A percentile compares a stretch with the other conserved stretches of the same genome.
Evolutionary conservation across 352 stramenopile genomes (phyloP).

Genomic region (Phytopythium vexans): DNA sequence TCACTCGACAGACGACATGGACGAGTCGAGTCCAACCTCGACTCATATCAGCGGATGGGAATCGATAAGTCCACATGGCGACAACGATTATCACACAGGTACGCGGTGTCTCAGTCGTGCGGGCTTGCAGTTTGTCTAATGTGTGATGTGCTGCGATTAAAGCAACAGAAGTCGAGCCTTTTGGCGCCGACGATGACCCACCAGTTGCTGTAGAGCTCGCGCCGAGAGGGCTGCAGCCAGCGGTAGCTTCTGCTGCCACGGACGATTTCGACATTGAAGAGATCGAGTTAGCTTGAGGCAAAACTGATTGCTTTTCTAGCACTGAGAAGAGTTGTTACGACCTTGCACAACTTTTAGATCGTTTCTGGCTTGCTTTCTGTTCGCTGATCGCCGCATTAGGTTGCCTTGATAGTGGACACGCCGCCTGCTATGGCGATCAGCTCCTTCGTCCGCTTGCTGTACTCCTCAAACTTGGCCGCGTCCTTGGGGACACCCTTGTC

Average conservation of each 20-base stretch:
- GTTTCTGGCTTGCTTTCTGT: background rate
- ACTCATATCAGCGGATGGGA: too few relatives aligned
- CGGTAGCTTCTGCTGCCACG: conserved; percentile 1
- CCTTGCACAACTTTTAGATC: background rate
- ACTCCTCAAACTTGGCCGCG: conserved; percentile 66
- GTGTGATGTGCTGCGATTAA: background rate
- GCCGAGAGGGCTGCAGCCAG: background rate
- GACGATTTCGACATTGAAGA: conserved; percentile 71
- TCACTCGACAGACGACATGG: too few relatives aligned
- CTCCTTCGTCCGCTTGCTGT: conserved; percentile 70
- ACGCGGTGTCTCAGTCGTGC: too few relatives aligned
- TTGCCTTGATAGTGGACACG: conserved; percentile 37
- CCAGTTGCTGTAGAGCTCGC: background rate
- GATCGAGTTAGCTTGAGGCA: conserved; percentile 1
- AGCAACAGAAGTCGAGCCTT: background rate
- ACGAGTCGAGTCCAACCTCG: too few relatives aligned
- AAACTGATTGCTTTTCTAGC: too few relatives aligned
- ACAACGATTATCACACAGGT: too few relatives aligned
- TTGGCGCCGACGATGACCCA: background rate
- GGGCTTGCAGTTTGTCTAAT: too few relatives aligned
- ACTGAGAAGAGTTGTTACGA: too few relatives aligned
- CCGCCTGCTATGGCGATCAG: conserved; percentile 76
- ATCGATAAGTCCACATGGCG: too few relatives aligned
- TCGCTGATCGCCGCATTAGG: conserved; percentile 7
- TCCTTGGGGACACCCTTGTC: conserved; percentile 68